phyloP scores from a whole-genome alignment of 768 basidiomycete species.

The Mycena belliarum region DNA sequence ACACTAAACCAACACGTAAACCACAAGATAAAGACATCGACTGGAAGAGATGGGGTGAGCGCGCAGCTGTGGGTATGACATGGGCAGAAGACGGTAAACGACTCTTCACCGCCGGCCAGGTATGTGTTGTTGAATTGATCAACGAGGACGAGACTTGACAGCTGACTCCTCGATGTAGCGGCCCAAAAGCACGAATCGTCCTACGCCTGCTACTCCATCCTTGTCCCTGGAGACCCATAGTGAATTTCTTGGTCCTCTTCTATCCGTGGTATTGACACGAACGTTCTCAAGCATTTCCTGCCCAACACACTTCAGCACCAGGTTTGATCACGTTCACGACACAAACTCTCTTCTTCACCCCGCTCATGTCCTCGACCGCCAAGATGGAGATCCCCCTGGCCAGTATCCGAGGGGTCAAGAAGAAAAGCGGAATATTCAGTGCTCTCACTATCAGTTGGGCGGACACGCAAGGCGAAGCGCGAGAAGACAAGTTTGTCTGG shows the following conservation, averaged over 20 bases:
- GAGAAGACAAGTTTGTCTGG: conserved; percentile 59
- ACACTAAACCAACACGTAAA: background rate
- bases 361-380: conserved; percentile 47
- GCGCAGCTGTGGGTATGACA: conserved; percentile 46
- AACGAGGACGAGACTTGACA: background rate
- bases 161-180: background rate
- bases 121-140: conserved; percentile 23
- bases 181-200: background rate
- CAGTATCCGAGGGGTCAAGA: conserved; percentile 54
- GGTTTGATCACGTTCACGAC: conserved; percentile 62
- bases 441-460: conserved; percentile 53
- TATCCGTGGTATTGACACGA: background rate
- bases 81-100: conserved; percentile 44
- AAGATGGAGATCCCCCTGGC: conserved; percentile 47
- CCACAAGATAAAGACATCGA: conserved; percentile 32
- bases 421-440: conserved; percentile 51
- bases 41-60: conserved; percentile 60
- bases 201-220: background rate
- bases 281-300: conserved; percentile 52
- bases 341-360: conserved; percentile 53
- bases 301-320: conserved; percentile 53
- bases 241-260: conserved; percentile 23
- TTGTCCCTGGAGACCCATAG: conserved; percentile 31
- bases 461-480: conserved; percentile 35
- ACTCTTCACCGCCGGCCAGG: conserved; percentile 36